A percentile compares a stretch with the other conserved stretches of the same genome.
Evolutionary conservation across 2,329 filamentous ascomycete genomes (phyloP).

Genomic region (Ophiostoma sp.): DNA sequence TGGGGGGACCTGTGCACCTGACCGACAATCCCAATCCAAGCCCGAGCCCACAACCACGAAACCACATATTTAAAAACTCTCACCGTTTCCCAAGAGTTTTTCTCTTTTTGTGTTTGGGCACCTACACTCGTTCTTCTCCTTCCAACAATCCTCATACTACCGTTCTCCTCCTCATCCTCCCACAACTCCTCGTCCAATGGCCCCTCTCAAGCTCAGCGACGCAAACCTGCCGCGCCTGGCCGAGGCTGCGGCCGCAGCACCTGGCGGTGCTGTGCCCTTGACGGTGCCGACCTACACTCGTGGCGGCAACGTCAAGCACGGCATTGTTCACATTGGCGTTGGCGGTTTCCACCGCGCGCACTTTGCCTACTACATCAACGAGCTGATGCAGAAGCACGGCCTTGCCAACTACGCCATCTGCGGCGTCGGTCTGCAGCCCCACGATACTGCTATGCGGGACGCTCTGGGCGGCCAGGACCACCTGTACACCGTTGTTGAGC

Average conservation of each 20-base stretch:
- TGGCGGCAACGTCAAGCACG: conserved; percentile 48
- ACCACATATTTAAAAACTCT: background rate
- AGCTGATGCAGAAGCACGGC: conserved; percentile 48
- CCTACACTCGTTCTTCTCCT: background rate
- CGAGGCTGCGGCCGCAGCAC: conserved; percentile 8
- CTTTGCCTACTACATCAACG: conserved; percentile 53
- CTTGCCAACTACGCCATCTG: conserved; percentile 52
- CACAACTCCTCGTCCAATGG: conserved; percentile 4
- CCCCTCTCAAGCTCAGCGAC: conserved; percentile 42
- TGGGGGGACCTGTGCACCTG: conserved; percentile 16
- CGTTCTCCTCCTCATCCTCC: background rate
- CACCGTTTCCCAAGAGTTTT: background rate
- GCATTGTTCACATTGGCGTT: conserved; percentile 56
- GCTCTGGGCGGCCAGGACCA: conserved; percentile 50
- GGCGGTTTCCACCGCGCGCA: conserved; percentile 58
- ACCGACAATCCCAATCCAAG: conserved; percentile 9
- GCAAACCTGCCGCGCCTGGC: conserved; percentile 42
- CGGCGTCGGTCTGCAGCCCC: conserved; percentile 53
- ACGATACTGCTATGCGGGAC: conserved; percentile 54
- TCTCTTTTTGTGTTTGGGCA: background rate
- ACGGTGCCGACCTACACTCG: conserved; percentile 48
- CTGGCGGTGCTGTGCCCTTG: conserved; percentile 29
- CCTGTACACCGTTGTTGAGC: conserved; percentile 56
- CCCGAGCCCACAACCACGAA: background rate
- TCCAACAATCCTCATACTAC: background rate